Base-by-base conservation (phyloP, 1,284 basidiomycete species). In the Ganoderma meredithae region DNA sequence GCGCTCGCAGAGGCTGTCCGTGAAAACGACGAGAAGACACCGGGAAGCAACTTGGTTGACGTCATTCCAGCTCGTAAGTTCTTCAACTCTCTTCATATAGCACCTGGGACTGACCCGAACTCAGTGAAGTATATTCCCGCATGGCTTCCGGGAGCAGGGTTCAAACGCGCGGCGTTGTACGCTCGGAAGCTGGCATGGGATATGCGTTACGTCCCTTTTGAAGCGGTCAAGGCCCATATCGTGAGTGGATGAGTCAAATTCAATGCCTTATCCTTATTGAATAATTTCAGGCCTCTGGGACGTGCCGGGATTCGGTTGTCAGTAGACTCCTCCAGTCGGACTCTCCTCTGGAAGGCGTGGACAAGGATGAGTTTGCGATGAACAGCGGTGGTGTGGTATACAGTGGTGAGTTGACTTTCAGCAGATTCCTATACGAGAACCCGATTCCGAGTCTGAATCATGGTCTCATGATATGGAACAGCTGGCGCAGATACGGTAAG, bases 31-130 rank as follows among this genome's bases (percentile, higher is more conserved):
- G 68, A 70, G 4, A 33, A 40, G 25, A 55, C 25, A 0, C 72
- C 73, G 3, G 73, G 73, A 1, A 59, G 52, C 13, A 71, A 56
- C 33, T 49, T 76, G 1, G 74, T 75, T 3, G 74, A 76, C 33
- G 41, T 68, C 0, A 43, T 74, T 13, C 75, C 75, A 43, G 59
- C 71, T 22, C 36, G 74, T 68, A 10, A 52, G 43, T 40, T 8
- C 33, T 5, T 17, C 7, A 44, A 22, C 4, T 8, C 33, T 36
- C 4, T 31, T 25, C 13, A 19, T n/a, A 8, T n/a, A 1, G 15
- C 13, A 3, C 4, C 3, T 36, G 8, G 2, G n/a, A 31, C 0
- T 61, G 33, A 65, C 36, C 27, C 3, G 7, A 0, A 9, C 19
- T 9, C 40, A 74, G 73, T 74, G 44, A 65, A 67, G 39, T 64